Evolutionary conservation across 805 yeast species (phyloP).

Genomic region (Kockiozyma suomiensis): DNA sequence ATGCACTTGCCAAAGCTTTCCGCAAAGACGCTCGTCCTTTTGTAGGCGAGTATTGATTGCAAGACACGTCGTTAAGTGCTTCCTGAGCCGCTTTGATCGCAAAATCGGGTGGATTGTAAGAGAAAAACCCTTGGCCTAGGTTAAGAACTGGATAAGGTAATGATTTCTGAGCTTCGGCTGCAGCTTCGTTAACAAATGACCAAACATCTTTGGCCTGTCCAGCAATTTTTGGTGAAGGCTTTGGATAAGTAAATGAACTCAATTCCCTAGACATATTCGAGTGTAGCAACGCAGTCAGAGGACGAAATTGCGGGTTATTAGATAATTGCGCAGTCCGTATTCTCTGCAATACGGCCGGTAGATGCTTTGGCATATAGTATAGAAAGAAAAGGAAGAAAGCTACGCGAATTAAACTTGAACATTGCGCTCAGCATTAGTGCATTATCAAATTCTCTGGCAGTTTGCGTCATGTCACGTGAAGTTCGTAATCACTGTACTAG

Average conservation of each 20-base stretch:
- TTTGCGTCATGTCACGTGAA: conserved; percentile 24
- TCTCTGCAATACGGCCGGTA: no score
- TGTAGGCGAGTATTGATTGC: conserved; percentile 92
- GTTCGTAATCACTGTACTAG: no score
- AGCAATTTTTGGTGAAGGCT: conserved; percentile 33
- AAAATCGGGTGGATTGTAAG: conserved; percentile 94
- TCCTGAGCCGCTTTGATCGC: conserved; percentile 79
- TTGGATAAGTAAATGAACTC: conserved; percentile 21
- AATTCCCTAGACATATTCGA: neutral
- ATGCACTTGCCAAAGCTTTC: conserved; percentile 68
- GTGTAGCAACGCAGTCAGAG: neutral
- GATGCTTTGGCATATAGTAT: neutral
- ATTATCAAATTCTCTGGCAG: neutral
- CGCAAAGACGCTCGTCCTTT: conserved; percentile 80
- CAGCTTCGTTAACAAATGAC: conserved; percentile 93
- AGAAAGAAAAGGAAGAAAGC: neutral
- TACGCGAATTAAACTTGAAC: neutral
- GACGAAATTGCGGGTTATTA: neutral
- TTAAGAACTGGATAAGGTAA: conserved; percentile 79
- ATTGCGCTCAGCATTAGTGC: neutral
- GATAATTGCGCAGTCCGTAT: neutral
- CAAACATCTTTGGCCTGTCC: conserved; percentile 66
- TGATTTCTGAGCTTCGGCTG: conserved; percentile 72
- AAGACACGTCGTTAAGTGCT: conserved; percentile 70
- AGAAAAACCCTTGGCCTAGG: conserved; percentile 96